These are phyloP conservation scores for Backusella tarrabulga DNA, from an alignment of 192 early-diverging fungal genomes.

Conservation along the genomic window DNA sequence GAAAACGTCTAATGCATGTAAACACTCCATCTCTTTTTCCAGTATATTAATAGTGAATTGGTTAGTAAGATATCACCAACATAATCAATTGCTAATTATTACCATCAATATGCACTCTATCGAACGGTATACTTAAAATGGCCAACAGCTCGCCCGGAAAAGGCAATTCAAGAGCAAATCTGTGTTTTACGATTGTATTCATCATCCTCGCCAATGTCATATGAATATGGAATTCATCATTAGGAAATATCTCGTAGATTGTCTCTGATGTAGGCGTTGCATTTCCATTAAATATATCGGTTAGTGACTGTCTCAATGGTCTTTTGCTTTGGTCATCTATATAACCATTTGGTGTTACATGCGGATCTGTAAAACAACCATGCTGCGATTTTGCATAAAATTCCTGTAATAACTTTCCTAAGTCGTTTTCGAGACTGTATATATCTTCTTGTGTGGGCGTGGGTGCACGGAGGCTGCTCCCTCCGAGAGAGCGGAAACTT, in stretches of 20 bases:
- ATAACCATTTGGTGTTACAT: neutral
- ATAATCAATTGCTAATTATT: neutral
- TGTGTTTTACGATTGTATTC: slow-evolving; percentile 12
- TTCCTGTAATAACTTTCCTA: slow-evolving; percentile 22
- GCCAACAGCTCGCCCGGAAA: slow-evolving; percentile 24
- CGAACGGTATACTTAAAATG: slow-evolving; percentile 24
- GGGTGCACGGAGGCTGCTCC: neutral
- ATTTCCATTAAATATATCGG: neutral
- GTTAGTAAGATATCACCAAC: neutral
- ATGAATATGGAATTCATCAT: neutral
- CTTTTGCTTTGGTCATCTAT: neutral
- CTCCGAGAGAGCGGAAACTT: neutral
- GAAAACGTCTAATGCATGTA: slow-evolving; percentile 37
- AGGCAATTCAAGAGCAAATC: slow-evolving; percentile 16
- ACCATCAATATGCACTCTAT: slow-evolving; percentile 12
- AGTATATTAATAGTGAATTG: neutral
- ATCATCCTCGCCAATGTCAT: neutral
- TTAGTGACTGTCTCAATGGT: neutral
- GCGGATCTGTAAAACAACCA: slow-evolving; percentile 11
- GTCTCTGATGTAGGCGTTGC: neutral
- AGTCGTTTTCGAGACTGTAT: slow-evolving; percentile 19
- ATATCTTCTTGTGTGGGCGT: slow-evolving; percentile 30
- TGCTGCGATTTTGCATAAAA: neutral
- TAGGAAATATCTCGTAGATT: neutral
- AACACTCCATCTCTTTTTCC: slow-evolving; percentile 32